Percentiles rank a stretch among this genome's conserved stretches.
Conservation (phyloP, 768 basidiomycete species). For the Kwoniella pini region DNA sequence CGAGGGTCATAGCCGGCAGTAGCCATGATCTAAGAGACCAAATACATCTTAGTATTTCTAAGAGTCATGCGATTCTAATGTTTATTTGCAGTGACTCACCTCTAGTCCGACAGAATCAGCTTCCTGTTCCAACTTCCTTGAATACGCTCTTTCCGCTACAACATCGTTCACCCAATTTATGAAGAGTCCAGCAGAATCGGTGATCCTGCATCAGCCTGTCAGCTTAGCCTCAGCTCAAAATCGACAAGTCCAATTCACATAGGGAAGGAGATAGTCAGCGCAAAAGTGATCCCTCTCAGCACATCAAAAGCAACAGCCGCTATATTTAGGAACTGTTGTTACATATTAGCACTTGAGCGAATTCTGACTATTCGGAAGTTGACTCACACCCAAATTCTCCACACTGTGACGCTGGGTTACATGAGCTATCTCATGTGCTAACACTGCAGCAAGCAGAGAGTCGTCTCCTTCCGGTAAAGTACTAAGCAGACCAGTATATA, state of each 20-base stretch:
- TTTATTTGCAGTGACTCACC: constrained; percentile 40
- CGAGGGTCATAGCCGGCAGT: constrained; percentile 58
- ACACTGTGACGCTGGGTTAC: constrained; percentile 57
- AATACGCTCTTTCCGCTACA: constrained; percentile 56
- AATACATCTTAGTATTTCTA: no score
- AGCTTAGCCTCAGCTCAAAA: neutral
- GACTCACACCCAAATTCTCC: constrained; percentile 56
- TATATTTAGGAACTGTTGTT: constrained; percentile 55
- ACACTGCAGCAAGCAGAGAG: constrained; percentile 56
- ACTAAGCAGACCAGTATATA: constrained; percentile 57
- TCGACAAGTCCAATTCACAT: constrained; percentile 39
- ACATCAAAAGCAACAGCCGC: constrained; percentile 58
- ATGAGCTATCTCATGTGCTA: constrained; percentile 57
- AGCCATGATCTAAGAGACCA: constrained; percentile 55
- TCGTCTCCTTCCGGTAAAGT: constrained; percentile 55
- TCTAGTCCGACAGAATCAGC: constrained; percentile 58
- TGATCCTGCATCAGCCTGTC: constrained; percentile 41
- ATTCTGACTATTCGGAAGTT: neutral
- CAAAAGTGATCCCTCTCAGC: constrained; percentile 56
- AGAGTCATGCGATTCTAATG: no score
- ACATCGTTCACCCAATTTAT: constrained; percentile 57
- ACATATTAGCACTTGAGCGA: neutral
- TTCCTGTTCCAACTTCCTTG: constrained; percentile 58
- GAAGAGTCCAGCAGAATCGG: constrained; percentile 55
- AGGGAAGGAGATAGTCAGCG: constrained; percentile 58